These are phyloP conservation scores for Boletus rubropictus DNA, from an alignment of 768 basidiomycete species.

Conservation along the genomic window DNA sequence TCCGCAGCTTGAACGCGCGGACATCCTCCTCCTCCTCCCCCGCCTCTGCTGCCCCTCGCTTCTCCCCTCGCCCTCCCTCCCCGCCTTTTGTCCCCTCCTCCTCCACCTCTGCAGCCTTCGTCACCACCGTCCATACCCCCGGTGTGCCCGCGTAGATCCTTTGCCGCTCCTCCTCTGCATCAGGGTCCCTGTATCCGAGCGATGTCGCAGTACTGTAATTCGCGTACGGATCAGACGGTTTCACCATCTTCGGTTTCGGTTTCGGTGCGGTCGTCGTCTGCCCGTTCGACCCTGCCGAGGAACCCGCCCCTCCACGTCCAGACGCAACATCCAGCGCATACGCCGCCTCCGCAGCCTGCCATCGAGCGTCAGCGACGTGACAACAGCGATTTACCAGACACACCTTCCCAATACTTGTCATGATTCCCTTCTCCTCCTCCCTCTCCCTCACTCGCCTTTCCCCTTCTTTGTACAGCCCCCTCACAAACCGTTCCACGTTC, in stretches of 20 bases:
- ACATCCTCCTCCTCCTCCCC: constrained; percentile 47
- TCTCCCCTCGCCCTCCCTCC: constrained; percentile 25
- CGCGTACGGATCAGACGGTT: constrained; percentile 60
- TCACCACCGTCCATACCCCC: constrained; percentile 74
- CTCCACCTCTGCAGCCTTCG: constrained; percentile 1
- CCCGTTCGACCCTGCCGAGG: constrained; percentile 9
- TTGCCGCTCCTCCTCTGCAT: constrained; percentile 61
- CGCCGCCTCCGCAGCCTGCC: constrained; percentile 72
- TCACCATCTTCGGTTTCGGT: constrained; percentile 40
- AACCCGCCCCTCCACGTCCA: constrained; percentile 40
- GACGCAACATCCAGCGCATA: constrained; percentile 74
- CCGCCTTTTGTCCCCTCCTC: neutral
- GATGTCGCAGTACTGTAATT: constrained; percentile 88
- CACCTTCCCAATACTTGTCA: constrained; percentile 80
- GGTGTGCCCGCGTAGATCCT: constrained; percentile 61
- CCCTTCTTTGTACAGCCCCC: constrained; percentile 88
- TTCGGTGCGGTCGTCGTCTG: constrained; percentile 24
- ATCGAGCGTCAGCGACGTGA: neutral
- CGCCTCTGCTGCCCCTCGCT: constrained; percentile 32
- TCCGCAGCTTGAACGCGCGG: constrained; percentile 62
- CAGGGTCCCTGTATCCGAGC: constrained; percentile 75
- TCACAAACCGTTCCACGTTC: constrained; percentile 86
- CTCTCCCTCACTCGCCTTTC: constrained; percentile 80
- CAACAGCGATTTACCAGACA: neutral
- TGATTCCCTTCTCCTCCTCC: constrained; percentile 84